Evolutionary conservation across 2,329 filamentous ascomycete genomes (phyloP), one percentile per base, ranked within the genome.

Genomic region (Beauveria caledonica): DNA sequence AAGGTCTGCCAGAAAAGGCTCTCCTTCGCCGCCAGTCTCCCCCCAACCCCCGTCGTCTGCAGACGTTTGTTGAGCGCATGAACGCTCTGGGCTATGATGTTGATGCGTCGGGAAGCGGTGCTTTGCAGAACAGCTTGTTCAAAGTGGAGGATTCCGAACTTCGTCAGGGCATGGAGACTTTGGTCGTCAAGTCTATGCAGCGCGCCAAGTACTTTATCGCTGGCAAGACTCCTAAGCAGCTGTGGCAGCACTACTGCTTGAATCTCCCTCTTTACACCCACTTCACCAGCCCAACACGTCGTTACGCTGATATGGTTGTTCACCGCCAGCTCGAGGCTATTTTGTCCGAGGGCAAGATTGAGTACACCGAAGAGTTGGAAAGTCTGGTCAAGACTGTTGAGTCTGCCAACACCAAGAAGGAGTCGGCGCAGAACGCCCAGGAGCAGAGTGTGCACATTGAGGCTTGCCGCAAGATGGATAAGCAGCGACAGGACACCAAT

Each of bases 391-490:
- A 97, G 84, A 96, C 89, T 55, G 89, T 92, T 9, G 94, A 99
- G 75, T 86, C 90, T 67, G 96, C 91, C 82, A 99, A 99, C 79
- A 96, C 90, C 71, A 99, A 97, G 86, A 99, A 97, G 75, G 94
- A 99, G 72, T 97, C 92, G 13, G 92, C 94, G 1, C 93, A 96
- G 77, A 94, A 91, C 69, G 94, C 94, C 15, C 94, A 99, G 74
- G 94, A 99, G 74, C 94, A 99, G 78, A 97, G 94, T 74, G 92
- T 99, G 54, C 94, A 99, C 76, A 97, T 99, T 64, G 94, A 97
- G 73, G 91, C 93, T 5, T 99, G 94, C 80, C 89, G 94, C 67
- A 87, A 86, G 68, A 97, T 99, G 90, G 92, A 97, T 76, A 92
- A 90, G 78, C 89, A 88, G 74, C 86, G 90, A 66, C 87, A 91